Evolutionary conservation across 164 flowering plant genomes (phyloP).

Genomic region (Litsea cubeba): DNA sequence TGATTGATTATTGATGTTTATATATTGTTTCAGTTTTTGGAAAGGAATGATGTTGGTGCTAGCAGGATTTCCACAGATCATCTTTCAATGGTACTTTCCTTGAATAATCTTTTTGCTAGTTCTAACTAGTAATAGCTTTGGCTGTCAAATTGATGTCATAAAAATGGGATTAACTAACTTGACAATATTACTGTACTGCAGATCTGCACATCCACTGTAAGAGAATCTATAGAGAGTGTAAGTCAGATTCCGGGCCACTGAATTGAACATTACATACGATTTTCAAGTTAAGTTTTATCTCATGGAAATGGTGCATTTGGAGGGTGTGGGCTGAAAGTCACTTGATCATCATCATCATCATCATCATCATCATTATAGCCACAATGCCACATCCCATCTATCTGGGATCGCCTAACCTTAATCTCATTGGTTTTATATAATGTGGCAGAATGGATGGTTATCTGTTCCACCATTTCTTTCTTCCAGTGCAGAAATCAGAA

Average conservation of each 20-base stretch:
- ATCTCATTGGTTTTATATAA: neutral
- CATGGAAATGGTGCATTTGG: neutral
- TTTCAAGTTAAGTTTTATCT: slow-evolving; percentile 24
- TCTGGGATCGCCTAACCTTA: too few species aligned
- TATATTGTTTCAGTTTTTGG: slow-evolving; percentile 57
- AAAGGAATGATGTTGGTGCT: slow-evolving; percentile 32
- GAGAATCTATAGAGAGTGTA: slow-evolving; percentile 86
- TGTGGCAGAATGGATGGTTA: too few species aligned
- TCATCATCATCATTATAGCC: too few species aligned
- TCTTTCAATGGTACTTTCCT: slow-evolving; percentile 55
- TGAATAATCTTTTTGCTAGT: neutral
- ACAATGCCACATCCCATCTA: too few species aligned
- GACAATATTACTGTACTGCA: slow-evolving; percentile 27
- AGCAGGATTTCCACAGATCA: slow-evolving; percentile 46
- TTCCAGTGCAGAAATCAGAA: too few species aligned
- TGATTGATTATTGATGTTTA: neutral
- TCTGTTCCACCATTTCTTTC: too few species aligned
- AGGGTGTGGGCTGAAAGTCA: too few species aligned
- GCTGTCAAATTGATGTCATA: neutral
- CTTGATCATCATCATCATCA: too few species aligned
- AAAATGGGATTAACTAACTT: slow-evolving; percentile 1
- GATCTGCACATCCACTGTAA: slow-evolving; percentile 73
- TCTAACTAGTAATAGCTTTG: neutral
- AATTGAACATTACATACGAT: slow-evolving; percentile 11
- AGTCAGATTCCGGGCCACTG: slow-evolving; percentile 33